These are phyloP conservation scores for Botrytis squamosa DNA, from an alignment of 2,329 filamentous ascomycete species.

Conservation along the genomic window DNA sequence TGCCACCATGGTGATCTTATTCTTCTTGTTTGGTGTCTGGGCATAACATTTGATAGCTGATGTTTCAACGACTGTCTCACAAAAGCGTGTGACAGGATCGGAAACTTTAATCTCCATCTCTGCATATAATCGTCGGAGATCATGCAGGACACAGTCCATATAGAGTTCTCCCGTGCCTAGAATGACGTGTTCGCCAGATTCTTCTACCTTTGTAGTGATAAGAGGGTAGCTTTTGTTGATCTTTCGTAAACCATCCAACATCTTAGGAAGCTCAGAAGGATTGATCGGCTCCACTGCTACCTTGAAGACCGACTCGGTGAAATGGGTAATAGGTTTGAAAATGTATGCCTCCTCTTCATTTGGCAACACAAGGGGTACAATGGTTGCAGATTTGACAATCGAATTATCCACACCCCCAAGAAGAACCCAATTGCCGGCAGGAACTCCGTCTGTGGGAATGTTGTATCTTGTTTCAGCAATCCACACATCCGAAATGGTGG, in stretches of 20 bases:
- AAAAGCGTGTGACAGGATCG: conserved; percentile 95
- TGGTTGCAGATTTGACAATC: conserved; percentile 94
- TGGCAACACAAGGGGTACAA: conserved; percentile 76
- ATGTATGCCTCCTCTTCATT: conserved; percentile 93
- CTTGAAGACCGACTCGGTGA: conserved; percentile 97
- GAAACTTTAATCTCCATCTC: conserved; percentile 99
- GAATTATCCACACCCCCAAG: conserved; percentile 93
- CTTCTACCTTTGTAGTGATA: conserved; percentile 94
- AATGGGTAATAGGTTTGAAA: conserved; percentile 88
- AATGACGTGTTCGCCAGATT: conserved; percentile 94
- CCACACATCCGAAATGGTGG: conserved; percentile 81
- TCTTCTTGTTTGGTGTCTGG: conserved; percentile 98
- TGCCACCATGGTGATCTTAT: conserved; percentile 97
- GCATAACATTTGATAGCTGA: conserved; percentile 98
- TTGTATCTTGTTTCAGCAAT: conserved; percentile 93
- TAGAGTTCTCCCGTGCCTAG: conserved; percentile 97
- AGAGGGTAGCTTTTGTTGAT: conserved; percentile 98
- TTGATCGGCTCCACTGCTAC: conserved; percentile 98
- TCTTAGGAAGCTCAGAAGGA: conserved; percentile 95
- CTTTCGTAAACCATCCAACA: conserved; percentile 94
- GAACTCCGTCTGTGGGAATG: conserved; percentile 85
- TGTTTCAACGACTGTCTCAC: conserved; percentile 95
- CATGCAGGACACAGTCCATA: conserved; percentile 98
- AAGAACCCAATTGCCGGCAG: conserved; percentile 91
- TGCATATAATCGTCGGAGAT: conserved; percentile 87